These are phyloP conservation scores for Aspergillus persii DNA, from an alignment of 2,329 filamentous ascomycete species.

Conservation along the genomic window DNA sequence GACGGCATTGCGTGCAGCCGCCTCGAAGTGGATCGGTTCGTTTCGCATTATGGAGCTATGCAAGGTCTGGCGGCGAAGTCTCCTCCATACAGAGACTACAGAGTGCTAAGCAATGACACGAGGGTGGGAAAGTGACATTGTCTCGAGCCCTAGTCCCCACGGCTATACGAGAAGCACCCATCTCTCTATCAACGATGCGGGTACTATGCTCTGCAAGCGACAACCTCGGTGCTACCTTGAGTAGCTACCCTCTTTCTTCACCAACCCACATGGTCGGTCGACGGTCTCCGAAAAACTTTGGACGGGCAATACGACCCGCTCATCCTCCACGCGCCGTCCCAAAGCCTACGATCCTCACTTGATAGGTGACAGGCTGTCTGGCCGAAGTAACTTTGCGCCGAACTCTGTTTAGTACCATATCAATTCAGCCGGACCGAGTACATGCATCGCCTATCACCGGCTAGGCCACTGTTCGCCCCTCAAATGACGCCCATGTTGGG, in stretches of 20 bases:
- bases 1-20: slow-evolving; percentile 19
- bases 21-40: slow-evolving; percentile 12
- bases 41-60: background rate
- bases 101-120: background rate
- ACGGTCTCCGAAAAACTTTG: background rate
- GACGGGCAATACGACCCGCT: background rate
- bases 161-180: background rate
- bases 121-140: background rate
- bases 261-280: background rate
- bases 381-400: background rate
- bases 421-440: background rate
- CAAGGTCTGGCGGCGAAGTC: background rate
- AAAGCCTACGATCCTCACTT: background rate
- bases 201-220: background rate
- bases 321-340: background rate
- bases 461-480: background rate
- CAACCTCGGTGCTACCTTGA: background rate
- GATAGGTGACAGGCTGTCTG: background rate
- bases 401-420: background rate
- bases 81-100: background rate
- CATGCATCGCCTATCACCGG: background rate
- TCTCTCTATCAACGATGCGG: background rate
- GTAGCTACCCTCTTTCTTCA: background rate
- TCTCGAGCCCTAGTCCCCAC: background rate
- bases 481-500: background rate